Base-by-base conservation (phyloP, 768 basidiomycete species). In the Floccularia luteovirens region DNA sequence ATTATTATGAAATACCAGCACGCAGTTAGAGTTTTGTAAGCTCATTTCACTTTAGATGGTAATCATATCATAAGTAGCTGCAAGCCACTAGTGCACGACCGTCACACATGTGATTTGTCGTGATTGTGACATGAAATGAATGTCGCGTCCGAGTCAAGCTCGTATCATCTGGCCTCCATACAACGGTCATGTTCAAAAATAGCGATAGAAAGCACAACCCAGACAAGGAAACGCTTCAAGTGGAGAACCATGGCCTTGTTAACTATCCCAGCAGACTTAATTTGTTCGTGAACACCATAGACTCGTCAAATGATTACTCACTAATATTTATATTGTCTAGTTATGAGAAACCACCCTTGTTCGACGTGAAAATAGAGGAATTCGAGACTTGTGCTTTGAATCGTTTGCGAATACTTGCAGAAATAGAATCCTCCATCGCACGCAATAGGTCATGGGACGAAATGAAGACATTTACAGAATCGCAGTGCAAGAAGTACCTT, bases 351-450 rank as follows among this genome's bases (percentile, higher is more conserved):
- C 89, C 93, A 16, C 96, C 96, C 14, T 59, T 73, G 12, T 82
- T 81, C 41, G 91, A 98, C 52, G 82, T 98, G 14, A 91, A 91
- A 1, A 68, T 98, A 13, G 96, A 98, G 57, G 88, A 97, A 47
- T 99, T 99, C 49, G 96, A 99, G 57, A 81, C 73, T 2, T 88
- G 74, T 55, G 96, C 96, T 0, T 69, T 99, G 16, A 80, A 94
- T 48, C 69, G 96, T 25, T 72, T 99, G 23, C 79, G 90, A 20
- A 72, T 96, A 13, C 74, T 96, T 13, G 84, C 87, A 12, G 90
- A 93, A 56, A 93, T 96, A 41, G 91, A 94, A 54, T 82, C 92
- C 1, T 90, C 86, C 3, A 76, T 79, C 45, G 86, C 82, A 7
- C 83, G 91, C 24, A 90, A 91, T 54, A 67, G 88, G 30, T 58